These are phyloP conservation scores for Eucalyptus camaldulensis DNA, from an alignment of 345 rosid genomes.

Conservation along the genomic window DNA sequence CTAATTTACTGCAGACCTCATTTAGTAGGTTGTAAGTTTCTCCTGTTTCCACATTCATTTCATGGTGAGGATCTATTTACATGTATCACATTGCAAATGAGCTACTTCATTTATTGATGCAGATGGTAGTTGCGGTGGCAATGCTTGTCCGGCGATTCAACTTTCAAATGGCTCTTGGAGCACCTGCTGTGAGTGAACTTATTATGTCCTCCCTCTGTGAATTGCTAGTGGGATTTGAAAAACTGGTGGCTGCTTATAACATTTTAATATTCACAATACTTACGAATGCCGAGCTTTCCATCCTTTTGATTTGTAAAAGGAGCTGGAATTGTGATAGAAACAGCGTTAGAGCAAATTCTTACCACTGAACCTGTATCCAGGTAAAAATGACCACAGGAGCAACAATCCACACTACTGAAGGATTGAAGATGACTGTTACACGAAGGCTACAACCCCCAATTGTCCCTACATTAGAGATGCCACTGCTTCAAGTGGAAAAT, in stretches of 20 bases:
- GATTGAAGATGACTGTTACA: constrained; percentile 60
- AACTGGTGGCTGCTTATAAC: neutral
- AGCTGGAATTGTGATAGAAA: neutral
- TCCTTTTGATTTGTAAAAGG: neutral
- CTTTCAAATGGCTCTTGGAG: constrained; percentile 72
- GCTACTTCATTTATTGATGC: neutral
- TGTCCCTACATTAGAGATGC: constrained; percentile 25
- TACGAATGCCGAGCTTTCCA: neutral
- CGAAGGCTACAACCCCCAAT: constrained; percentile 39
- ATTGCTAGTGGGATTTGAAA: neutral
- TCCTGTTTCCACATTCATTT: neutral
- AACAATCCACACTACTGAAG: constrained; percentile 87
- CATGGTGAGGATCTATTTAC: neutral
- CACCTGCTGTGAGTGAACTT: constrained; percentile 57
- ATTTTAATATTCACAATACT: neutral
- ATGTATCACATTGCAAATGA: neutral
- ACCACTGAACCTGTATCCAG: constrained; percentile 14
- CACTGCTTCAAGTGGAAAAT: constrained; percentile 12
- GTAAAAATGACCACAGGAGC: constrained; percentile 94
- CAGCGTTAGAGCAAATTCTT: neutral
- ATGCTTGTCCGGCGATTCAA: constrained; percentile 76
- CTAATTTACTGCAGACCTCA: neutral
- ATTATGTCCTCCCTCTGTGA: neutral
- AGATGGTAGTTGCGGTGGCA: constrained; percentile 81
- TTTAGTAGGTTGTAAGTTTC: neutral